These are phyloP conservation scores for Breynia disticha DNA, from an alignment of 441 rosid genomes.

Conservation along the genomic window DNA sequence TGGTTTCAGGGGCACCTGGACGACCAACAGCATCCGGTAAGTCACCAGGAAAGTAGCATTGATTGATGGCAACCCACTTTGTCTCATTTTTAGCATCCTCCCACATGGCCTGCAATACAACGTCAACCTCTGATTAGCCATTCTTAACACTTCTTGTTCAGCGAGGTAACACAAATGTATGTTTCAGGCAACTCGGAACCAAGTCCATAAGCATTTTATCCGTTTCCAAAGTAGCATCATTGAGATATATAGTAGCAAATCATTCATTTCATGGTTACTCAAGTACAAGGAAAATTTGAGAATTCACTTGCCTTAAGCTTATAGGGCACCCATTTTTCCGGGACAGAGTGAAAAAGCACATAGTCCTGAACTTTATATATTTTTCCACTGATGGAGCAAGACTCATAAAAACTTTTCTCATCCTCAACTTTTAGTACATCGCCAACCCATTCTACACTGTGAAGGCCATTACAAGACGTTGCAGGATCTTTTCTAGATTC, in stretches of 20 bases:
- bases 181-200: background rate
- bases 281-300: conserved; percentile 19
- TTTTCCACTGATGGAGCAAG: conserved; percentile 41
- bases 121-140: conserved; percentile 5
- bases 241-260: background rate
- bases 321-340: conserved; percentile 36
- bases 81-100: conserved; percentile 46
- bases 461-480: conserved; percentile 21
- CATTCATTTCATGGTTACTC: conserved; percentile 30
- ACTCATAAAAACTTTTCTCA: conserved; percentile 37
- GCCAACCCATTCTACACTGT: conserved; percentile 36
- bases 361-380: conserved; percentile 51
- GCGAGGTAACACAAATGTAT: background rate
- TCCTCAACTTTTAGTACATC: conserved; percentile 28
- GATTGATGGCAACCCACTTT: conserved; percentile 49
- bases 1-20: conserved; percentile 49
- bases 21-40: conserved; percentile 53
- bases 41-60: conserved; percentile 55
- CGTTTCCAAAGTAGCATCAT: background rate
- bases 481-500: conserved; percentile 11
- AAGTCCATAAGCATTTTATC: background rate
- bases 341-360: conserved; percentile 38
- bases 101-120: conserved; percentile 57
- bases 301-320: conserved; percentile 51
- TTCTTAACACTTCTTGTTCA: too few species aligned